phyloP scores from a whole-genome alignment of 164 flowering plant genomes.

The Vitis cinerea region DNA sequence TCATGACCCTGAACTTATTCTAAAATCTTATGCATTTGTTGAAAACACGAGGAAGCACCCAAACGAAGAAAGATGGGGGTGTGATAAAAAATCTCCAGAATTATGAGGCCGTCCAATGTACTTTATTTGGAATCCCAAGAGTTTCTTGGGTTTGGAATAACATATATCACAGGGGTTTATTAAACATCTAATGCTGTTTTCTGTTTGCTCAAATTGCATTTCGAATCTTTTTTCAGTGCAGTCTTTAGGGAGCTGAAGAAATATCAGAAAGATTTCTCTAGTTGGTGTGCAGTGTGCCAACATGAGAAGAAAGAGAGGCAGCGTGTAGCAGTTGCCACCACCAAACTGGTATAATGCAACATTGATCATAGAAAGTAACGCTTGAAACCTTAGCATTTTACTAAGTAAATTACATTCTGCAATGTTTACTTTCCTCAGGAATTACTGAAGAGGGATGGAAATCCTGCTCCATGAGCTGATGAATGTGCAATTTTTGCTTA shows the following conservation, averaged over 20 bases:
- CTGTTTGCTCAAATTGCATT: neutral
- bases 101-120: no score
- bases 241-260: constrained; percentile 79
- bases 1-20: no score
- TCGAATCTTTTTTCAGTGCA: constrained; percentile 47
- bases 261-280: constrained; percentile 79
- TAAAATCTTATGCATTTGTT: no score
- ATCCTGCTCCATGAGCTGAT: constrained; percentile 29
- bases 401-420: neutral
- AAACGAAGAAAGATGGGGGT: no score
- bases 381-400: neutral
- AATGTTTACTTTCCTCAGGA: constrained; percentile 35
- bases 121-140: no score
- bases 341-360: constrained; percentile 55
- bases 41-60: no score
- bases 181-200: neutral
- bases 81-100: no score
- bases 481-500: constrained; percentile 9
- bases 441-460: constrained; percentile 48
- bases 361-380: neutral
- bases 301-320: constrained; percentile 81
- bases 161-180: neutral
- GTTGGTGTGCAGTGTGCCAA: constrained; percentile 92
- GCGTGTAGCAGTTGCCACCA: constrained; percentile 48
- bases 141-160: neutral